phyloP scores from a whole-genome alignment of 495 filamentous ascomycete species.

The Trichoderma reesei region DNA sequence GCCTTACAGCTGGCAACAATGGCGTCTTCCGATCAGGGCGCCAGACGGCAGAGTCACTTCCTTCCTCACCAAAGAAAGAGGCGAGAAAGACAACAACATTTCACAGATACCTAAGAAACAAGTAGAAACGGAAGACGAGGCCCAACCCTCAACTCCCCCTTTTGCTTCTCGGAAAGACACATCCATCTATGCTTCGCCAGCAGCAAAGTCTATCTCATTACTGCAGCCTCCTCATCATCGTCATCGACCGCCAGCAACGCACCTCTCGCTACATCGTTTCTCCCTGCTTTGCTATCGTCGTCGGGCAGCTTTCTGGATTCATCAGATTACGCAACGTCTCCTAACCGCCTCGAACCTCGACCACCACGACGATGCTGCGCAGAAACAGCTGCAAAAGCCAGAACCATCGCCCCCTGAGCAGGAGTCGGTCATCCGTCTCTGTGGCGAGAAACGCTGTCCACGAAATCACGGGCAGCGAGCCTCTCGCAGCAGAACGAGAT shows the following conservation, averaged over 20 bases:
- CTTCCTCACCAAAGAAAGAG: background rate
- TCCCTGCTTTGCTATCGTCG: background rate
- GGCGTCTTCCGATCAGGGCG: too few species aligned
- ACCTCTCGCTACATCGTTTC: background rate
- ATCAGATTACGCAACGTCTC: background rate
- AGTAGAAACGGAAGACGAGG: too few species aligned
- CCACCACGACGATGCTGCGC: conserved; percentile 11
- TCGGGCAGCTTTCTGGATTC: background rate
- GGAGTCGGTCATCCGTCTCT: conserved; percentile 56
- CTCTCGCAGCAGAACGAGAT: conserved; percentile 47
- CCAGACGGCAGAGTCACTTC: background rate
- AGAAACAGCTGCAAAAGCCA: conserved; percentile 17
- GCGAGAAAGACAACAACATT: too few species aligned
- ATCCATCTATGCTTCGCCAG: background rate
- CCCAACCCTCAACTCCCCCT: background rate
- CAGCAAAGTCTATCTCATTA: background rate
- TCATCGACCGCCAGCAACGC: background rate
- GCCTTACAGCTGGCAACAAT: too few species aligned
- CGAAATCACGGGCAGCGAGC: conserved; percentile 39
- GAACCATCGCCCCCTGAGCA: conserved; percentile 33
- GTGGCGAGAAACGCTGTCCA: conserved; percentile 32
- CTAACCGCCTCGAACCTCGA: background rate
- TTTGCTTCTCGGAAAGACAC: background rate
- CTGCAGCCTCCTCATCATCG: background rate
- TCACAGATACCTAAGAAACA: too few species aligned